These are phyloP conservation scores for Fusarium austroafricanum DNA, from an alignment of 2,329 filamentous ascomycete species.

Conservation along the genomic window DNA sequence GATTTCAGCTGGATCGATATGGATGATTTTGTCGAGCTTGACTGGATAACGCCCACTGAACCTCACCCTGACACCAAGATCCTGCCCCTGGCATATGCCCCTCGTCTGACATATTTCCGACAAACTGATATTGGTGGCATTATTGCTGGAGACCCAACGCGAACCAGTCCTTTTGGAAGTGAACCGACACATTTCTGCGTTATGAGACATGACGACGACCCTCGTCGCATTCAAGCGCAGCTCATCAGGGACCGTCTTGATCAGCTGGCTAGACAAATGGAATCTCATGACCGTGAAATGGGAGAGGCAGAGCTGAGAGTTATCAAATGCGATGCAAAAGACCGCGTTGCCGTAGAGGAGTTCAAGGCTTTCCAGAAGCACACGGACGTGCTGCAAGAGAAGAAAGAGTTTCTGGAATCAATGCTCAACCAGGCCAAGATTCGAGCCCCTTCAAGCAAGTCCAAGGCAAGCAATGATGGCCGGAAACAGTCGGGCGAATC, in stretches of 20 bases:
- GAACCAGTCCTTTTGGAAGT: slow-evolving; percentile 90
- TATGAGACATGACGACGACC: slow-evolving; percentile 92
- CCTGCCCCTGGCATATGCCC: slow-evolving; percentile 88
- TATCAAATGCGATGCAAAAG: slow-evolving; percentile 62
- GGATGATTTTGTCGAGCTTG: slow-evolving; percentile 98
- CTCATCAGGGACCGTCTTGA: slow-evolving; percentile 84
- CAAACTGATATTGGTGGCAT: slow-evolving; percentile 91
- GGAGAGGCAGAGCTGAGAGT: slow-evolving; percentile 79
- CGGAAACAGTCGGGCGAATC: slow-evolving; percentile 54
- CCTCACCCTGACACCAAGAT: slow-evolving; percentile 95
- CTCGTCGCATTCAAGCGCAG: slow-evolving; percentile 86
- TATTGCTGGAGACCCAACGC: slow-evolving; percentile 81
- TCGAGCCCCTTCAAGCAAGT: slow-evolving; percentile 49
- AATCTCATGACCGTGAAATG: slow-evolving; percentile 76
- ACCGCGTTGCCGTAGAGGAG: slow-evolving; percentile 65
- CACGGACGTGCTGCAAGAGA: slow-evolving; percentile 66
- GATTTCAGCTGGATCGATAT: slow-evolving; percentile 98
- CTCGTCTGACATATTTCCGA: slow-evolving; percentile 96
- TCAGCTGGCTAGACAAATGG: slow-evolving; percentile 82
- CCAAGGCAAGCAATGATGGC: slow-evolving; percentile 43
- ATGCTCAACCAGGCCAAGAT: slow-evolving; percentile 65
- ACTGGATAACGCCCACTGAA: slow-evolving; percentile 93
- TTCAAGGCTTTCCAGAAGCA: slow-evolving; percentile 70
- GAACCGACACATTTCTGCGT: slow-evolving; percentile 95
- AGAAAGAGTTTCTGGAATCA: slow-evolving; percentile 67